Conservation (phyloP, 257 asterid genomes). For the Solanum sparsipilum region DNA sequence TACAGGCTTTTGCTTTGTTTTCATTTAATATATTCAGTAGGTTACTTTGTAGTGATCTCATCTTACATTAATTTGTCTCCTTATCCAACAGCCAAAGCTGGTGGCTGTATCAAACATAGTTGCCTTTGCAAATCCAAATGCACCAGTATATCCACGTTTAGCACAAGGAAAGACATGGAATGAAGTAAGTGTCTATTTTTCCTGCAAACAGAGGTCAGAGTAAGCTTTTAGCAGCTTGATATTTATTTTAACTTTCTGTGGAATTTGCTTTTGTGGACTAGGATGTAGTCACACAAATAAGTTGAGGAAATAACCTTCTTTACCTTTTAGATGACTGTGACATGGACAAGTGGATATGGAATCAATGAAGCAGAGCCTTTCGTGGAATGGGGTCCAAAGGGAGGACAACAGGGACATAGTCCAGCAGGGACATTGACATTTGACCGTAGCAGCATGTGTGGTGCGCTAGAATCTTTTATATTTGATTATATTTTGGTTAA, state of each 20-base stretch:
- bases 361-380: conserved; percentile 55
- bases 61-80: neutral
- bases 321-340: conserved; percentile 70
- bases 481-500: neutral
- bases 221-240: neutral
- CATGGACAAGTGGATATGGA: conserved; percentile 93
- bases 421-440: conserved; percentile 82
- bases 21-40: neutral
- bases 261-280: neutral
- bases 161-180: conserved; percentile 94
- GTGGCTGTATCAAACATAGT: conserved; percentile 56
- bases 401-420: conserved; percentile 39
- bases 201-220: neutral
- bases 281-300: neutral
- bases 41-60: neutral
- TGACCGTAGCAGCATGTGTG: conserved; percentile 79
- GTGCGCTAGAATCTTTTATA: conserved; percentile 25
- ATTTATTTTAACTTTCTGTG: neutral
- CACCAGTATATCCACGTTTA: conserved; percentile 88
- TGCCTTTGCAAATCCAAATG: conserved; percentile 77
- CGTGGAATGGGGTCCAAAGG: conserved; percentile 77
- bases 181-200: conserved; percentile 44
- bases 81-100: conserved; percentile 69
- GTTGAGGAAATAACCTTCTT: neutral
- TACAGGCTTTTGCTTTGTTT: neutral